These are phyloP conservation scores for Luffa acutangula DNA, from an alignment of 306 rosid genomes.

Conservation along the genomic window DNA sequence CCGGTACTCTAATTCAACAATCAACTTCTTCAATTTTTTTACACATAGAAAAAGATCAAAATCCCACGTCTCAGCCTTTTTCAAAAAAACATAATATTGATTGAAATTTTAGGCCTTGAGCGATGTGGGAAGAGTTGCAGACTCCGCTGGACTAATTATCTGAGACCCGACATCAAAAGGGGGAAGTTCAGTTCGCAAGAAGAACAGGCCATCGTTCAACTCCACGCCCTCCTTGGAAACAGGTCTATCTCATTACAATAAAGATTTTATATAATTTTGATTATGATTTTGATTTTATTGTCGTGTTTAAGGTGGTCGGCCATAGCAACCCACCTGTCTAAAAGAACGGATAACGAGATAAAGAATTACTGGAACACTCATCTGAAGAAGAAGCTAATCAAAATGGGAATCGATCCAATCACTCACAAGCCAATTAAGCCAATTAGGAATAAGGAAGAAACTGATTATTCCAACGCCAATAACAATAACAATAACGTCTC, in stretches of 20 bases:
- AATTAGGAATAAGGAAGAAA: conserved; percentile 16
- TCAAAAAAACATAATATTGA: too few relatives aligned
- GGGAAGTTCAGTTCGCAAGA: conserved; percentile 93
- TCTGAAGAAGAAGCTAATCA: conserved; percentile 75
- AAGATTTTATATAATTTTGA: too few relatives aligned
- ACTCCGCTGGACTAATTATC: conserved; percentile 93
- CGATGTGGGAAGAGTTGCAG: conserved; percentile 97
- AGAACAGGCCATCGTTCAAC: conserved; percentile 91
- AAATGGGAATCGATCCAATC: conserved; percentile 91
- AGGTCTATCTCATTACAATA: conserved; percentile 30
- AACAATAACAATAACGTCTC: conserved; percentile 28
- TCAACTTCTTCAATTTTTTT: too few relatives aligned
- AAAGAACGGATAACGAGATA: conserved; percentile 90
- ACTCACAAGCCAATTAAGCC: conserved; percentile 89
- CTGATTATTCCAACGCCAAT: conserved; percentile 60
- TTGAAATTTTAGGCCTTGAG: conserved; percentile 49
- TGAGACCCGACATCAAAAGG: conserved; percentile 94
- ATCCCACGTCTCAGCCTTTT: too few relatives aligned
- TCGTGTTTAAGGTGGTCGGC: conserved; percentile 77
- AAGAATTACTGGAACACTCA: conserved; percentile 97
- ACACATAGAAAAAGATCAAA: too few relatives aligned
- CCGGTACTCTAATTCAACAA: conserved; percentile 32
- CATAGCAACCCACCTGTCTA: conserved; percentile 87
- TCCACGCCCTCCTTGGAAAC: conserved; percentile 93
- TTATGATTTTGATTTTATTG: background rate